Conservation (phyloP, 2,329 filamentous ascomycete genomes). For the Aspergillus fumigatiaffinis region DNA sequence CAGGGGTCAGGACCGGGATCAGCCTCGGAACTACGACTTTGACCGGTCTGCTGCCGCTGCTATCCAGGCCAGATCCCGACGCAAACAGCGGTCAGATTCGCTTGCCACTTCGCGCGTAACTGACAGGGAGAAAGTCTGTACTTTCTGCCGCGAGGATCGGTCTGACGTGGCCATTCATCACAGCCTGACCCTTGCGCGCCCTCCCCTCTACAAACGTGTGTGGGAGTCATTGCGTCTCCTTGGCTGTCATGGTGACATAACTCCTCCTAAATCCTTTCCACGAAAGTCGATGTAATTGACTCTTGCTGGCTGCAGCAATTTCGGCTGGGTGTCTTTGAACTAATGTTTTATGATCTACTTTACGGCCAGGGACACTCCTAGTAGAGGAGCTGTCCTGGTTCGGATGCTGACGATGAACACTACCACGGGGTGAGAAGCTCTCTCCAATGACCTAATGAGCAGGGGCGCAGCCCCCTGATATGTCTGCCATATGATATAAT, state of each 20-base stretch:
- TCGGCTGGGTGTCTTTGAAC: not conserved
- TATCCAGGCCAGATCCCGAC: conserved; percentile 32
- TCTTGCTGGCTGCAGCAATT: not conserved
- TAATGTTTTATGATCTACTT: not conserved
- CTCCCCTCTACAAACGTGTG: conserved; percentile 21
- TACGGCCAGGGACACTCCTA: not conserved
- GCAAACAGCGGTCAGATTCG: conserved; percentile 28
- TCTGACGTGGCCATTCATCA: conserved; percentile 21
- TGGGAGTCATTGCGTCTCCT: conserved; percentile 25
- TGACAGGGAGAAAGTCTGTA: conserved; percentile 27
- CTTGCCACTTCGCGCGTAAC: conserved; percentile 18
- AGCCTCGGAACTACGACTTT: conserved; percentile 23
- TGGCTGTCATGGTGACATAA: conserved; percentile 20
- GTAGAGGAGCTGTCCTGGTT: not conserved
- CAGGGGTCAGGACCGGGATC: not conserved
- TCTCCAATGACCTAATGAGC: not conserved
- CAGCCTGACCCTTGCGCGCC: conserved; percentile 15
- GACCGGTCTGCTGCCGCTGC: conserved; percentile 35
- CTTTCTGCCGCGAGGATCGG: conserved; percentile 30
- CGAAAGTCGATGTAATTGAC: conserved; percentile 15
- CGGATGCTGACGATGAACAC: not conserved
- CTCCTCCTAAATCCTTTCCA: conserved; percentile 7
- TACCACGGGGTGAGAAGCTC: not conserved
- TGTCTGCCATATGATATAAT: not conserved
- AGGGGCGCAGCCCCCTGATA: not conserved